Evolutionary conservation across 2,329 filamentous ascomycete genomes (phyloP).

Genomic region (Microsporum canis): DNA sequence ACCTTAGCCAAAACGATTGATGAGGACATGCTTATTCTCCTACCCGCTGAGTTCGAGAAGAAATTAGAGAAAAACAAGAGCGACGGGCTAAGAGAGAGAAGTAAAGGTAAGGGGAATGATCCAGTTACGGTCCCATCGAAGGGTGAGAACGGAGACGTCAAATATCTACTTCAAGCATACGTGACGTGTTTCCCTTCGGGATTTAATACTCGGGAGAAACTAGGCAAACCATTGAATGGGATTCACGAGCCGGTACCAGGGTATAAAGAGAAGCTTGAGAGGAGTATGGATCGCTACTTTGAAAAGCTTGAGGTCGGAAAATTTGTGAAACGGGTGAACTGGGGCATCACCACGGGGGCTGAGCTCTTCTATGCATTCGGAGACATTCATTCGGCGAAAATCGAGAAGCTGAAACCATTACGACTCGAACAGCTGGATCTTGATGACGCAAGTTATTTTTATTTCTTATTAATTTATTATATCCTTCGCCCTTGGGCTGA

Average conservation of each 20-base stretch:
- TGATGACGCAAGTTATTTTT: conserved; percentile 28
- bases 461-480: not conserved
- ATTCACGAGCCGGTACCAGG: conserved; percentile 51
- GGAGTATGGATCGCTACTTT: conserved; percentile 53
- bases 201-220: conserved; percentile 46
- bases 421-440: conserved; percentile 34
- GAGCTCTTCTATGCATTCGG: conserved; percentile 33
- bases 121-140: not conserved
- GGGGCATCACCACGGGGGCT: conserved; percentile 31
- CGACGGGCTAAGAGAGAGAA: not conserved
- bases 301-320: conserved; percentile 42
- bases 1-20: conserved; percentile 45
- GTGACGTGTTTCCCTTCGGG: conserved; percentile 47
- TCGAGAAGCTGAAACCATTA: conserved; percentile 18
- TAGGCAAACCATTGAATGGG: conserved; percentile 40
- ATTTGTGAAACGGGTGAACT: conserved; percentile 46
- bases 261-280: conserved; percentile 46
- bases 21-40: conserved; percentile 49
- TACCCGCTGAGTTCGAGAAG: conserved; percentile 29
- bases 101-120: not conserved
- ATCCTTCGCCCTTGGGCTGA: not conserved
- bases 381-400: conserved; percentile 22
- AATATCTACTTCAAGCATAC: conserved; percentile 48
- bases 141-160: conserved; percentile 15
- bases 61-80: conserved; percentile 2